Evolutionary conservation across 495 filamentous ascomycete genomes (phyloP).

Genomic region (Trichoderma orchidacearum): DNA sequence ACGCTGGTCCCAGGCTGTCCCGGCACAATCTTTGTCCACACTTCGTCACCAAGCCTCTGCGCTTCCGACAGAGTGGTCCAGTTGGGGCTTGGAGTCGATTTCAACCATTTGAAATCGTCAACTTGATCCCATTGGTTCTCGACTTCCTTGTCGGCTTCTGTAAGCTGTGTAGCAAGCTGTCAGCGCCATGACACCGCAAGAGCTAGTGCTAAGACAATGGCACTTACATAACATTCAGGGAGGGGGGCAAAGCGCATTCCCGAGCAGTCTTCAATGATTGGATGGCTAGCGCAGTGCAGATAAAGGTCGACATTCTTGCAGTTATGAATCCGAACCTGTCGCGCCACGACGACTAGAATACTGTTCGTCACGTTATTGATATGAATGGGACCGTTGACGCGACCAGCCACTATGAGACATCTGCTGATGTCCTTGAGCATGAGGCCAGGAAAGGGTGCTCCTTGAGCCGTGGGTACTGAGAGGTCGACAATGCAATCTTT

Average conservation of each 20-base stretch:
- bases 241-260: conserved; percentile 67
- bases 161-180: conserved; percentile 11
- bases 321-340: conserved; percentile 86
- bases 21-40: conserved; percentile 60
- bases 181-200: not conserved
- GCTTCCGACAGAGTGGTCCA: conserved; percentile 58
- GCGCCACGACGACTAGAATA: conserved; percentile 59
- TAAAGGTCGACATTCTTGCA: conserved; percentile 71
- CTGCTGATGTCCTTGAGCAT: conserved; percentile 53
- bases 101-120: conserved; percentile 97
- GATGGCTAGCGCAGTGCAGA: conserved; percentile 64
- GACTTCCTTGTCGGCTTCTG: conserved; percentile 15
- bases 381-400: conserved; percentile 66
- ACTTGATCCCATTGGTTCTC: conserved; percentile 74
- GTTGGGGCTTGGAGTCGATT: conserved; percentile 72
- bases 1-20: conserved; percentile 47
- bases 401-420: conserved; percentile 62
- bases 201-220: not conserved
- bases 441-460: conserved; percentile 59
- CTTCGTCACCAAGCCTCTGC: conserved; percentile 43
- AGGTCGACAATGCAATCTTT: conserved; percentile 66
- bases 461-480: conserved; percentile 44
- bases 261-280: conserved; percentile 85
- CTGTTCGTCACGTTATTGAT: conserved; percentile 62
- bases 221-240: conserved; percentile 52